Evolutionary conservation across 2,329 filamentous ascomycete genomes (phyloP), one percentile per base, ranked within the genome.

Genomic region (Tympanopsis confertula): DNA sequence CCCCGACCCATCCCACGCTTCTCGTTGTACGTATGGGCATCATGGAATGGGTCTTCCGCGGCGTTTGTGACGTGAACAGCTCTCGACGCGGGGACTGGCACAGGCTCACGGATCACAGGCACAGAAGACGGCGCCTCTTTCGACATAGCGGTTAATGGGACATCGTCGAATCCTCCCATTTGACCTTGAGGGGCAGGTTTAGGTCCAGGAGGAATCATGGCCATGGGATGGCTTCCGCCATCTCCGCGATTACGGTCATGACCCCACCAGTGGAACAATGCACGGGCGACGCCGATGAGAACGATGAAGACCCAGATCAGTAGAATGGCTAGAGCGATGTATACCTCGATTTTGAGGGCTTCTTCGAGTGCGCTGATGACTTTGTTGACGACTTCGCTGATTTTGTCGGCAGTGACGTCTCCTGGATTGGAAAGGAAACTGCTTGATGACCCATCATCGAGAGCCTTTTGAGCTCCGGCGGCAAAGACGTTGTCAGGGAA

Each of bases 401-500:
- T 83, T 51, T 88, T 82, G 59, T 95, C 85, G 28, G 78, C 78
- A 5, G 87, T 80, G 40, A 78, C 72, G 44, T 71, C 74, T 20
- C 78, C 78, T 0, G 87, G 79, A 42, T 81, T 75, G n/a, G 86
- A 71, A 35, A 96, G 74, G 56, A 96, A 91, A 10, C 71, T 73
- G 28, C 72, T 15, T 72, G 38, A 80, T 68, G 38, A 71, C 65
- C 10, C 66, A 65, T 46, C 82, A 74, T 38, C 71, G 41, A 80
- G 61, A 26, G 70, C 72, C 35, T 70, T 67, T 20, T 75, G 64
- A 39, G 30, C 30, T 10, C 30, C 30, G 30, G 80, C 63, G 41
- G 85, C 89, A 61, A 96, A 94, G 1, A 83, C 84, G 54, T 94
- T 72, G 49, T 85, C 81, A 19, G 75, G 68, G 42, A 96, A 78